These are phyloP conservation scores for Fusarium sp. DNA, from an alignment of 2,329 filamentous ascomycete genomes.

Conservation along the genomic window DNA sequence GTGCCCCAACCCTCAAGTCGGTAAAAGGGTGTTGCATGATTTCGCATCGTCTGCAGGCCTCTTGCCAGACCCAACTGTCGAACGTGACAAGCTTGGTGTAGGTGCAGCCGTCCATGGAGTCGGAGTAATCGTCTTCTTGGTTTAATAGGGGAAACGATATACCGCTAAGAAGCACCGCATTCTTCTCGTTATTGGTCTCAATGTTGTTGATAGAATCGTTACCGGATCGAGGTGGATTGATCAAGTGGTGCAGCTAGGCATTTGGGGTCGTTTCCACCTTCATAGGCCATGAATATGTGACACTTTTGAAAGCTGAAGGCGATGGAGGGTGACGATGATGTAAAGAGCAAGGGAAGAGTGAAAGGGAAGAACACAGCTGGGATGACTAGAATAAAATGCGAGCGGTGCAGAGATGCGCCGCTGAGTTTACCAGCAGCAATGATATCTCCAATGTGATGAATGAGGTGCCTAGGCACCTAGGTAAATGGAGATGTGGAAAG, in stretches of 20 bases:
- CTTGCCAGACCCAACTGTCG: not conserved
- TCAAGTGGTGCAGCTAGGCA: not conserved
- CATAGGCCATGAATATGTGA: not conserved
- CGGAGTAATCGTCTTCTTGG: not conserved
- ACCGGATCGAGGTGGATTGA: not conserved
- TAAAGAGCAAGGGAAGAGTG: not conserved
- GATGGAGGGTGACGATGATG: not conserved
- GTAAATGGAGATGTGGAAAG: not conserved
- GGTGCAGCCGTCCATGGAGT: not conserved
- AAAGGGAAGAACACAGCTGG: not conserved
- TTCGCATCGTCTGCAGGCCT: not conserved
- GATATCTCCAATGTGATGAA: not conserved
- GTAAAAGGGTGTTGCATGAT: not conserved
- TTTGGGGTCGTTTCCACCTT: not conserved
- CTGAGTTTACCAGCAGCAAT: not conserved
- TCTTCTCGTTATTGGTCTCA: not conserved
- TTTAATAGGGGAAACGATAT: not conserved
- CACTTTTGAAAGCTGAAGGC: not conserved
- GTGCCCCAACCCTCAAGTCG: not conserved
- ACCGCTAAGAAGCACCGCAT: not conserved
- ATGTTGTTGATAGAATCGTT: not conserved
- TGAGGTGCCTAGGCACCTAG: not conserved
- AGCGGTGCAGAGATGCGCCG: not conserved
- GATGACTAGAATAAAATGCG: not conserved
- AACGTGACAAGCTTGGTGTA: not conserved